Evolutionary conservation across 306 rosid species (phyloP).

Genomic region (Potentilla sterilis): DNA sequence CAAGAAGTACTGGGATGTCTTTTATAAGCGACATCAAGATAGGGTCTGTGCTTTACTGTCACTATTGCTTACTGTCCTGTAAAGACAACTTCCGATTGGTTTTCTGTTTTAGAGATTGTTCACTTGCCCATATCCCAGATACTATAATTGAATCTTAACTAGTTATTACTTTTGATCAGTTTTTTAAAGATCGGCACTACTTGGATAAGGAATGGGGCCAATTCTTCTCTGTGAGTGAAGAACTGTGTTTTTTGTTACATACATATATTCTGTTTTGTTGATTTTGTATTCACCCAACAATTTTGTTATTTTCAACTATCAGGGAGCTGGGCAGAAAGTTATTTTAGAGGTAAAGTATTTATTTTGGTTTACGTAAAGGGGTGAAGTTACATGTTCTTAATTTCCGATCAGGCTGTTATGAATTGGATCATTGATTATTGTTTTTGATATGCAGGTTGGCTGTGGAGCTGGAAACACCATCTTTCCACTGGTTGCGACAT

Average conservation of each 20-base stretch:
- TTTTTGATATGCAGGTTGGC: constrained; percentile 56
- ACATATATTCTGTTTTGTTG: background rate
- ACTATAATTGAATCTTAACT: background rate
- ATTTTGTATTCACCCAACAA: background rate
- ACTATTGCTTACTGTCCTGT: background rate
- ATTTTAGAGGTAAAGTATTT: constrained; percentile 65
- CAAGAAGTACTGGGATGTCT: constrained; percentile 88
- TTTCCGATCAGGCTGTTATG: background rate
- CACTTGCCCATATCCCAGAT: constrained; percentile 4
- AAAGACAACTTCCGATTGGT: background rate
- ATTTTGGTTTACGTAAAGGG: background rate
- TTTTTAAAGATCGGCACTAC: constrained; percentile 87
- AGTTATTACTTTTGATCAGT: constrained; percentile 35
- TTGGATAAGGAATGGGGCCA: constrained; percentile 97
- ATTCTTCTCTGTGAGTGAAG: constrained; percentile 70
- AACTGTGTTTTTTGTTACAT: constrained; percentile 16
- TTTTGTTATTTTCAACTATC: constrained; percentile 7
- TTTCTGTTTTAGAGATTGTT: background rate
- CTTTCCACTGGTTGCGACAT: constrained; percentile 73
- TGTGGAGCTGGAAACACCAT: constrained; percentile 97
- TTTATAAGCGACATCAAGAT: constrained; percentile 84
- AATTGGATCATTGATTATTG: constrained; percentile 12
- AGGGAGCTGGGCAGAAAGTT: constrained; percentile 64
- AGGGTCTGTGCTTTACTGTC: constrained; percentile 42
- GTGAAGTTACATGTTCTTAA: background rate